Evolutionary conservation across 2,329 filamentous ascomycete genomes (phyloP), one percentile per base, ranked within the genome.

Genomic region (Fusarium sp.): DNA sequence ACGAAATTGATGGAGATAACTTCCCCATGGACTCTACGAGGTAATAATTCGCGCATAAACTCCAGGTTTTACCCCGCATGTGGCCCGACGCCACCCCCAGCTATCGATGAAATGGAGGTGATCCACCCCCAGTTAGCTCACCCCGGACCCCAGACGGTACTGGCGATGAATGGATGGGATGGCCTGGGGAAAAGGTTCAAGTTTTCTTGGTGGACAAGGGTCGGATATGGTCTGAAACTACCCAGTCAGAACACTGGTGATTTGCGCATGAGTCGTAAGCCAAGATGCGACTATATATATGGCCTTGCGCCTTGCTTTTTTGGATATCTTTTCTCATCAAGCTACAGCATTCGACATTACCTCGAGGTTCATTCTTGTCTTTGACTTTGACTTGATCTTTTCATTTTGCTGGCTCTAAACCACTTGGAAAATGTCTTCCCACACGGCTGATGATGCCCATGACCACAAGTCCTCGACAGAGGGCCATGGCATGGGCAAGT

Each of bases 31-130:
- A 63, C 57, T 62, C 51, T 55, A 55, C n/a, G 20, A 38, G 60
- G 70, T 60, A 72, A 72, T 64, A 70, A 70, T 70, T 53, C 63
- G 60, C 70, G 67, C 60, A 55, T 17, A 38, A 33, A 24, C 40
- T 51, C 57, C 24, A n/a, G 44, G 31, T 31, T 44, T 35, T 72
- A 70, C 70, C 67, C 67, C 67, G 70, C 70, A 72, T 64, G 29
- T 40, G 22, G 53, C 53, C 42, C 58, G 42, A 56, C 66, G 62
- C 69, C 66, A 66, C 57, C 69, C 59, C 69, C 69, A 61, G 67
- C 46, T 62, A 49, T 61, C 46, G 17, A 38, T 10, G 60, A 40
- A 53, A 22, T 51, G 17, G 44, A 64, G 31, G 49, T 64, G 65
- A 58, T 70, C 70, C 70, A 67, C 61, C 64, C 57, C 64, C 64